These are phyloP conservation scores for Mycotypha africana DNA, from an alignment of 371 early-diverging fungal genomes.

Conservation along the genomic window DNA sequence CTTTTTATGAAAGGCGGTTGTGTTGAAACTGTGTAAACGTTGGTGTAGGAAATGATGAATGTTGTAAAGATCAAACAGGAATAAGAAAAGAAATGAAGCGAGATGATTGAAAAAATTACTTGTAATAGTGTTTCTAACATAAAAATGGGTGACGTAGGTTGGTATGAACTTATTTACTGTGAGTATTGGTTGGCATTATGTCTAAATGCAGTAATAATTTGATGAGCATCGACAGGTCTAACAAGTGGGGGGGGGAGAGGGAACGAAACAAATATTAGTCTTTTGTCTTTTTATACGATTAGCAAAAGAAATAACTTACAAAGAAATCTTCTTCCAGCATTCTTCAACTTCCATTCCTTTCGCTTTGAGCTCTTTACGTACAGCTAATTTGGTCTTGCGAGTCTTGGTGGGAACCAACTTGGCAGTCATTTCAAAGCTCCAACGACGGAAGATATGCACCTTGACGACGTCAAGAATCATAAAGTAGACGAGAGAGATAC, in stretches of 20 bases:
- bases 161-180: too few species aligned
- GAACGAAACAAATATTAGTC: too few species aligned
- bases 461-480: constrained; percentile 86
- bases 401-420: constrained; percentile 60
- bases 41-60: too few species aligned
- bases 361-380: constrained; percentile 36
- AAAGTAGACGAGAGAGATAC: constrained; percentile 63
- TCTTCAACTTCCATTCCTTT: constrained; percentile 20
- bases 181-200: too few species aligned
- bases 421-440: constrained; percentile 66
- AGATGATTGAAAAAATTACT: too few species aligned
- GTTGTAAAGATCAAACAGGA: too few species aligned
- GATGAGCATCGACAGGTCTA: constrained; percentile 19
- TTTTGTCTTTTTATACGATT: too few species aligned
- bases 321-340: constrained; percentile 17
- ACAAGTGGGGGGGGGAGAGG: neutral
- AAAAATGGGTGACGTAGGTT: too few species aligned
- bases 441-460: constrained; percentile 70
- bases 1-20: too few species aligned
- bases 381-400: constrained; percentile 54
- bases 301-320: constrained; percentile 20
- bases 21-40: too few species aligned
- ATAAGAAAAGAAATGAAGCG: too few species aligned
- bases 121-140: too few species aligned
- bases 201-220: constrained; percentile 19